Evolutionary conservation across 805 yeast species (phyloP).

Genomic region (Jamesozyma piceae): DNA sequence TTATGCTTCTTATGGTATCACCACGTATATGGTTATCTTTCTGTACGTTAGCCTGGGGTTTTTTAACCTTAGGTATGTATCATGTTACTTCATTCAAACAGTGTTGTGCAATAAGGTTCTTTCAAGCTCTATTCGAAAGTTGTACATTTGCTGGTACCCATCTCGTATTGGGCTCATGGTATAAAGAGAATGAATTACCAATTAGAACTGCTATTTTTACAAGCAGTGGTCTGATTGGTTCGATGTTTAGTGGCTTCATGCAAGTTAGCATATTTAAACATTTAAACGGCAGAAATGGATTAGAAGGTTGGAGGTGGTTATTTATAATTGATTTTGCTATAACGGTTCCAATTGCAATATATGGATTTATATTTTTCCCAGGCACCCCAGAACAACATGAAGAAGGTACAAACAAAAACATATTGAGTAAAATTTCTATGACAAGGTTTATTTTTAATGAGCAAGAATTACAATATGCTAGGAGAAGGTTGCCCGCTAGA

Average conservation of each 20-base stretch:
- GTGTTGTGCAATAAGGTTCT: slow-evolving; percentile 48
- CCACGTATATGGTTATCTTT: slow-evolving; percentile 51
- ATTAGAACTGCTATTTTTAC: slow-evolving; percentile 48
- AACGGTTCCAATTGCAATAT: slow-evolving; percentile 48
- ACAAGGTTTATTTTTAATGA: slow-evolving; percentile 32
- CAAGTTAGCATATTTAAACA: slow-evolving; percentile 44
- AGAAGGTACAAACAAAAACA: slow-evolving; percentile 5
- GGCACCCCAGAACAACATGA: slow-evolving; percentile 39
- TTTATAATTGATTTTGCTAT: slow-evolving; percentile 53
- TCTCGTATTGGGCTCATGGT: slow-evolving; percentile 46
- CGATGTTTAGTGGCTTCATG: slow-evolving; percentile 47
- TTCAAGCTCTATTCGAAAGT: slow-evolving; percentile 53
- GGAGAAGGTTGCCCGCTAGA: slow-evolving; percentile 35
- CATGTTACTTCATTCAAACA: slow-evolving; percentile 39
- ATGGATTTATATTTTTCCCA: slow-evolving; percentile 51
- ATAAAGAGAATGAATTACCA: slow-evolving; percentile 39
- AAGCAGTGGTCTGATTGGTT: slow-evolving; percentile 45
- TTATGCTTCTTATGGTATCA: slow-evolving; percentile 41
- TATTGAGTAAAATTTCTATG: slow-evolving; percentile 16
- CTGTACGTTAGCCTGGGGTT: slow-evolving; percentile 49
- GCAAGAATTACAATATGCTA: slow-evolving; percentile 36
- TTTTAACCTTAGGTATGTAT: slow-evolving; percentile 43
- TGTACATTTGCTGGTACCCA: slow-evolving; percentile 49
- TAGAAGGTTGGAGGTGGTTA: slow-evolving; percentile 62
- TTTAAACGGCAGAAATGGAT: slow-evolving; percentile 39